These are phyloP conservation scores for Serendipita sp. DNA, from an alignment of 1,284 basidiomycete species.

Conservation along the genomic window DNA sequence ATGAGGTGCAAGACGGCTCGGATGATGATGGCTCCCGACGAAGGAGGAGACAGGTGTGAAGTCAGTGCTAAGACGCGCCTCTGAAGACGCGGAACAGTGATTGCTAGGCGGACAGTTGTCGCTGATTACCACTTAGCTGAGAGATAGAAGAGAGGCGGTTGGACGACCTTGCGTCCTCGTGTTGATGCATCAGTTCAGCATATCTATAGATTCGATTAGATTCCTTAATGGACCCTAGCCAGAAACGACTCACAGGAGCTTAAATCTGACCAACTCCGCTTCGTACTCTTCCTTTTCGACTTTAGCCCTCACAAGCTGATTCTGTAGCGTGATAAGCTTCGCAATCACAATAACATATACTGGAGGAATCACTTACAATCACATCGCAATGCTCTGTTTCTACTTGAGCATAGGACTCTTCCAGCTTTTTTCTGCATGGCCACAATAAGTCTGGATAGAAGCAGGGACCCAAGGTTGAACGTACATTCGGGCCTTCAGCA, in stretches of 20 bases:
- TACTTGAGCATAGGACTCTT: constrained; percentile 61
- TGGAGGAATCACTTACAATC: constrained; percentile 33
- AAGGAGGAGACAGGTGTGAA: neutral
- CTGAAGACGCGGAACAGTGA: neutral
- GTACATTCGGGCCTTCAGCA: constrained; percentile 66
- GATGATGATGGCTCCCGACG: neutral
- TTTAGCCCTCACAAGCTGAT: constrained; percentile 77
- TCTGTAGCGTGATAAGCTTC: constrained; percentile 31
- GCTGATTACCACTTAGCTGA: neutral
- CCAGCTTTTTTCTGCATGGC: constrained; percentile 54
- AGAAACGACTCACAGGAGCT: constrained; percentile 52
- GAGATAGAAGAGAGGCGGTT: constrained; percentile 40
- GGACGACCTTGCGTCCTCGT: constrained; percentile 61
- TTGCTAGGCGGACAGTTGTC: constrained; percentile 5
- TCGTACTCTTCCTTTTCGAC: constrained; percentile 83
- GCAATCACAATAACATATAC: neutral
- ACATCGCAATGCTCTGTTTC: constrained; percentile 68
- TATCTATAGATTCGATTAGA: constrained; percentile 37
- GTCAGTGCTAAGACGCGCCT: neutral
- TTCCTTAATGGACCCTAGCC: neutral
- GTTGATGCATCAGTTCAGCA: constrained; percentile 77
- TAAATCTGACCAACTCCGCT: constrained; percentile 80
- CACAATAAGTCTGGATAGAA: constrained; percentile 8
- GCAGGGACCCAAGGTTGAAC: constrained; percentile 20
- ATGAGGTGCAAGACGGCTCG: neutral